Conservation (phyloP, 1,284 basidiomycete species). For the Cutaneotrichosporon sp. region DNA sequence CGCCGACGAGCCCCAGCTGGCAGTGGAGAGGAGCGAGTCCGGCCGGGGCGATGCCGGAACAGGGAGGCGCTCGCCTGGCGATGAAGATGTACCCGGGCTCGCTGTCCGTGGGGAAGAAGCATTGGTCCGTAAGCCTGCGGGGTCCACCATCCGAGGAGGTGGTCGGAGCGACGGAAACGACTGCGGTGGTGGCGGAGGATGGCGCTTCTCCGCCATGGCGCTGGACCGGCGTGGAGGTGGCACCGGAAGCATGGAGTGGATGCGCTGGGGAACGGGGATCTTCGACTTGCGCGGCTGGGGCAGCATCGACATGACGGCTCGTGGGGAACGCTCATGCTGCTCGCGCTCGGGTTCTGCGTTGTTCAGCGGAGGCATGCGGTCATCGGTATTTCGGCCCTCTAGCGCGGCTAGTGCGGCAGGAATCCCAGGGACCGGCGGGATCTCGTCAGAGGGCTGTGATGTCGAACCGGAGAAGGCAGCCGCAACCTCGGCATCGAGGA, state of each 20-base stretch:
- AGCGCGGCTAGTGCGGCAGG: neutral
- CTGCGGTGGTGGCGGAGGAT: neutral
- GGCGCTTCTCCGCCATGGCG: neutral
- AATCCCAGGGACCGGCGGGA: neutral
- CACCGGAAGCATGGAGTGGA: neutral
- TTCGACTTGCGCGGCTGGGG: neutral
- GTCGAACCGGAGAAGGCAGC: slow-evolving; percentile 5
- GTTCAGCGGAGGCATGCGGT: no score
- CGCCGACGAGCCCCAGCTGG: slow-evolving; percentile 5
- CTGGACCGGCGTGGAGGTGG: slow-evolving; percentile 1
- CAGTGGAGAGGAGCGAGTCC: slow-evolving; percentile 4
- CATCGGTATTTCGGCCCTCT: neutral
- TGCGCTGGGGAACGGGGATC: slow-evolving; percentile 1
- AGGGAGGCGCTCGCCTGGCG: neutral
- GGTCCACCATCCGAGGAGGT: neutral
- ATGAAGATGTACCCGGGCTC: neutral
- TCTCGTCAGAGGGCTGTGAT: neutral
- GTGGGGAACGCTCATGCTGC: neutral
- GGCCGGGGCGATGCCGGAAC: neutral
- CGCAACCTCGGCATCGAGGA: slow-evolving; percentile 12
- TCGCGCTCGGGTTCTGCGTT: no score
- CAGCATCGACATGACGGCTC: neutral
- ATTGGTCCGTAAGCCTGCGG: neutral
- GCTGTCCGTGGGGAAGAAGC: neutral
- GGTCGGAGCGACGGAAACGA: neutral